phyloP scores from a whole-genome alignment of 768 basidiomycete genomes.

The Russula foetens region DNA sequence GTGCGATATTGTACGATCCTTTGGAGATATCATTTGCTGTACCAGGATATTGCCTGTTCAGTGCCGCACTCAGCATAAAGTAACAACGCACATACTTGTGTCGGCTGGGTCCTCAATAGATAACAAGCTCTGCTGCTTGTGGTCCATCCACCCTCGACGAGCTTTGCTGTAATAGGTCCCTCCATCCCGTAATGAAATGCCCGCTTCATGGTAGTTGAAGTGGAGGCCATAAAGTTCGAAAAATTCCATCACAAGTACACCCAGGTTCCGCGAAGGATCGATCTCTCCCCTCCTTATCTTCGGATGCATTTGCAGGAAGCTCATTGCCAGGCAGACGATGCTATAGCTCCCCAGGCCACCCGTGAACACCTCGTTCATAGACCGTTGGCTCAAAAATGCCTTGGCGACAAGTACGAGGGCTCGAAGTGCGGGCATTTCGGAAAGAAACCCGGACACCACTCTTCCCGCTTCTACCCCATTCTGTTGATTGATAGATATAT shows the following conservation, averaged over 20 bases:
- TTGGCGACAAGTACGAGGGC: conserved; percentile 85
- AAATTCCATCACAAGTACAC: conserved; percentile 93
- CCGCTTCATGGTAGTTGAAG: conserved; percentile 88
- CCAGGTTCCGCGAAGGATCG: conserved; percentile 79
- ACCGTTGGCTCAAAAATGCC: conserved; percentile 78
- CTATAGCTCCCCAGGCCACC: conserved; percentile 93
- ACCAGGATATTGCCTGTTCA: not conserved
- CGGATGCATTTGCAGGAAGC: conserved; percentile 96
- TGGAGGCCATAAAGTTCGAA: conserved; percentile 90
- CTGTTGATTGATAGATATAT: conserved; percentile 88
- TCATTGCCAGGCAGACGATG: conserved; percentile 87
- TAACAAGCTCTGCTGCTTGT: conserved; percentile 49
- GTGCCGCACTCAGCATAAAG: not conserved
- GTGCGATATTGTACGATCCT: conserved; percentile 76
- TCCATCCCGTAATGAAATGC: conserved; percentile 81
- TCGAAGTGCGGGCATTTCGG: conserved; percentile 68
- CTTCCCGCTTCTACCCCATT: conserved; percentile 75
- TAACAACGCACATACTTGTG: conserved; percentile 45
- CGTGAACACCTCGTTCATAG: conserved; percentile 97
- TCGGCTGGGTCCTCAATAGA: conserved; percentile 95
- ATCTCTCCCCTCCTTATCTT: conserved; percentile 87
- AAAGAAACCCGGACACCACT: conserved; percentile 75
- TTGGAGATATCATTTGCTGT: conserved; percentile 89
- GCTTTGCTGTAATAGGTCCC: conserved; percentile 86
- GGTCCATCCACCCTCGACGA: conserved; percentile 73